Evolutionary conservation across 345 rosid genomes (phyloP), one percentile per base, ranked within the genome.

Genomic region (Linum tenue): DNA sequence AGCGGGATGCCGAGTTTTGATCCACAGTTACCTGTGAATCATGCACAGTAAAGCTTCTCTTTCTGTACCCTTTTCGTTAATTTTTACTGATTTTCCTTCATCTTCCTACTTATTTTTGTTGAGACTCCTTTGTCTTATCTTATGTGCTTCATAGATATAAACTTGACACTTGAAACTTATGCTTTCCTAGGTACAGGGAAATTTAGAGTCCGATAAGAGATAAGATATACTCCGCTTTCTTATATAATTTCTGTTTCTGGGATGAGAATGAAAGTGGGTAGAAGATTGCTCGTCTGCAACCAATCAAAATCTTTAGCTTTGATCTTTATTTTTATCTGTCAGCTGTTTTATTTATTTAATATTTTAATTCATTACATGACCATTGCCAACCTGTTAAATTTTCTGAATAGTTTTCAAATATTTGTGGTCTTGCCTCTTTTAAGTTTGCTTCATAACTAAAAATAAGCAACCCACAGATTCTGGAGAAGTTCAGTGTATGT

Each of bases 1-100:
- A 64, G 53, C 67, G 73, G 65, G 73, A 80, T 83, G 87, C 83
- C 65, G 59, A 73, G 81, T 72, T 76, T 78, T 76, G 80, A 76
- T 67, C 56, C 76, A 51, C 69, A 70, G 42, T 59, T 64, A 55
- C 62, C 73, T 17, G 60, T 73, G 69, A 70, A 69, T 44, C 64
- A 70, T 65, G 31, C 68, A 70, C n/a, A 63, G 84, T 80, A 80
- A 65, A 51, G 67, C 64, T 68, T 41, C 36, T 69, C 60, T 65
- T 39, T n/a, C 22, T 56, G 55, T 17, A 16, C 40, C 3, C 16
- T 42, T 59, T n/a, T 5, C 56, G 2, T 37, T 8, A 48, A 40
- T 67, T 12, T 56, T 17, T 63, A 40, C 5, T n/a, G 10, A 2
- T 55, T 12, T 50, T 50, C 59, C 38, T 12, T 59, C 41, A 36